Evolutionary conservation across 805 yeast species (phyloP).

Genomic region (Myxozyma lipomycoides): DNA sequence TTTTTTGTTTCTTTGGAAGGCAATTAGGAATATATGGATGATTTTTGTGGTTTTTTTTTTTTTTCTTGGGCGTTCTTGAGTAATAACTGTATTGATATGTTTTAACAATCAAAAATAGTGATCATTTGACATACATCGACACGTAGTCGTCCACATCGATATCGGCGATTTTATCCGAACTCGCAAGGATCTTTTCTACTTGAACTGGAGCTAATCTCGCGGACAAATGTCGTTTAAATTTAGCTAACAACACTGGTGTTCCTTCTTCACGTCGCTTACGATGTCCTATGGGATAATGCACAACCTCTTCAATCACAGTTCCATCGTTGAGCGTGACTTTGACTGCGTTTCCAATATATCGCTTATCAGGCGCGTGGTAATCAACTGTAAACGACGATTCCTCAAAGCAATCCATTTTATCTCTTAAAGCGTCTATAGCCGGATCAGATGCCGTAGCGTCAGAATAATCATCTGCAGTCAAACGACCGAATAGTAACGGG

Average conservation of each 20-base stretch:
- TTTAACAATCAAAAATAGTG: slow-evolving; percentile 4
- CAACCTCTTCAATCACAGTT: slow-evolving; percentile 49
- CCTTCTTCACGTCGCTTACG: slow-evolving; percentile 57
- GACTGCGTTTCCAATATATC: slow-evolving; percentile 56
- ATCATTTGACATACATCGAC: slow-evolving; percentile 40
- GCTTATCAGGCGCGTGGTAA: slow-evolving; percentile 54
- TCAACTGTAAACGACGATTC: slow-evolving; percentile 48
- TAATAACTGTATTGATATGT: too few species aligned
- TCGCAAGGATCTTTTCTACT: slow-evolving; percentile 42
- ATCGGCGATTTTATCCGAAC: slow-evolving; percentile 38
- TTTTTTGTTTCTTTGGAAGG: background rate
- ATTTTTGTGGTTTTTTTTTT: background rate
- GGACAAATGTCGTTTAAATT: slow-evolving; percentile 50
- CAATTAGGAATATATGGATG: background rate
- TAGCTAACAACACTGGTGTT: slow-evolving; percentile 49
- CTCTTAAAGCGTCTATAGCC: slow-evolving; percentile 50
- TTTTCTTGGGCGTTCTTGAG: too few species aligned
- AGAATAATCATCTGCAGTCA: slow-evolving; percentile 56
- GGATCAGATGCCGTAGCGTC: slow-evolving; percentile 52
- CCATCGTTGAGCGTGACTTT: slow-evolving; percentile 53
- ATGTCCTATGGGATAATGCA: slow-evolving; percentile 56
- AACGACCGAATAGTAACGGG: slow-evolving; percentile 52
- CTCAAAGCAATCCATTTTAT: slow-evolving; percentile 53
- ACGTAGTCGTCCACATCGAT: slow-evolving; percentile 50
- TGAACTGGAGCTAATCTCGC: slow-evolving; percentile 44